Evolutionary conservation across 2,329 filamentous ascomycete species (phyloP), one percentile per base, ranked within the genome.

Genomic region (Penicillium palitans): DNA sequence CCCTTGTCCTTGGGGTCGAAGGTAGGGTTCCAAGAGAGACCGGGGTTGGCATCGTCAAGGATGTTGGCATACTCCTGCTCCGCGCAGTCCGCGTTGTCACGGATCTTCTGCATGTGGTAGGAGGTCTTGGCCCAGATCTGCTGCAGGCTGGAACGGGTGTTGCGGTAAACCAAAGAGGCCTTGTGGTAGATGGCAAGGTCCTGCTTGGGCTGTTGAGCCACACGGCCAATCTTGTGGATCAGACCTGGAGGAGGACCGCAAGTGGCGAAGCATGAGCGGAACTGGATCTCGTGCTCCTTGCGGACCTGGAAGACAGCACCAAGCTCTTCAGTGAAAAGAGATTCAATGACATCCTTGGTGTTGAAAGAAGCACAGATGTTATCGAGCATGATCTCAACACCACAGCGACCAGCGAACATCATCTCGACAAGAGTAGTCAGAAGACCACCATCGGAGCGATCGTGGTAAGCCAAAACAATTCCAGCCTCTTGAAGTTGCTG

Each of bases 351-450:
- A 68, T 87, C 81, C 46, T 85, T 79, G 10, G 83, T 83, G 44
- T 87, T 81, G 25, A 85, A 86, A 59, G 85, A 86, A 29, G 84
- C 78, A 62, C 75, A 79, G 46, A 80, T 78, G 55, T 84, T 84
- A 71, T 97, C 93, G 57, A 97, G 81, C 81, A 90, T 89, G 59
- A 98, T 81, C 66, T 96, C 90, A 31, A 91, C 84, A 61, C 93
- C 95, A 69, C 90, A 96, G 56, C 93, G 89, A 29, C 95, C 95
- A 33, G 95, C 93, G 73, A 98, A 98, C 86, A 96, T 96, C 95
- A 98, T 98, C 78, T 99, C 95, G 3, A 88, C 90, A 35, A 98
- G 79, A 6, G 93, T 93, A 1, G 93, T 95, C 72, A 98, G 85
- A 10, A 98, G 80, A 69, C 95, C 95, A 74, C 93, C 95, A 73